Evolutionary conservation across 345 rosid species (phyloP), one percentile per base, ranked within the genome.

Genomic region (Eucalyptus regnans): DNA sequence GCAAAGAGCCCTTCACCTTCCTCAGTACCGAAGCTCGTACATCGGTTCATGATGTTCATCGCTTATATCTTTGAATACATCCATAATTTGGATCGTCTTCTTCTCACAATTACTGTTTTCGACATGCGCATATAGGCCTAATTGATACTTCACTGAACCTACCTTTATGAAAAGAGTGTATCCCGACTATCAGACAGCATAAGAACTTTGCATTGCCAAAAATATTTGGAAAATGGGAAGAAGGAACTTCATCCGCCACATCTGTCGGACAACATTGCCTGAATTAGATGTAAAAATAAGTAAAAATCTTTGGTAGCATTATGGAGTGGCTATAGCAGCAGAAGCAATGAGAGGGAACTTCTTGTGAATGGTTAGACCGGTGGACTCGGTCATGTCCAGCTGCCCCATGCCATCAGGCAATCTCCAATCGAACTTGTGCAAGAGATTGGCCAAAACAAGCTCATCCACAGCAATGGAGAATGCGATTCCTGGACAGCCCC

Each of bases 351-450:
- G 92, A 17, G 90, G 92, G 22, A 86, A 54, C 88, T 92, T 88
- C 71, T 64, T 90, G 87, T 90, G 92, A 88, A 92, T 89, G 29
- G 93, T 58, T 88, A 91, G 86, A 25, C 93, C 94, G 50, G 89
- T 87, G 12, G 87, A 91, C 89, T 92, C 94, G 25, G 91, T 90
- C 90, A 49, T 88, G 64, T 93, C 93, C 85, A 94, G 80, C 52
- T 94, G 92, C 49, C 90, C 76, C 9, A 90, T 86, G 52, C 95
- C 95, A 46, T 91, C 87, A 51, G 95, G 95, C 15, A 92, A 44
- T 64, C 88, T 90, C 96, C 96, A 95, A 48, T 95, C 95, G 50
- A 95, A 94, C 89, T 90, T 91, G 90, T 93, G 91, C 84, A 94
- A 94, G 22, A 94, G 93, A 85, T 94, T 92, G 81, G 94, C 91